These are phyloP conservation scores for Aspergillus mulundensis DNA, from an alignment of 495 filamentous ascomycete genomes.

Conservation along the genomic window DNA sequence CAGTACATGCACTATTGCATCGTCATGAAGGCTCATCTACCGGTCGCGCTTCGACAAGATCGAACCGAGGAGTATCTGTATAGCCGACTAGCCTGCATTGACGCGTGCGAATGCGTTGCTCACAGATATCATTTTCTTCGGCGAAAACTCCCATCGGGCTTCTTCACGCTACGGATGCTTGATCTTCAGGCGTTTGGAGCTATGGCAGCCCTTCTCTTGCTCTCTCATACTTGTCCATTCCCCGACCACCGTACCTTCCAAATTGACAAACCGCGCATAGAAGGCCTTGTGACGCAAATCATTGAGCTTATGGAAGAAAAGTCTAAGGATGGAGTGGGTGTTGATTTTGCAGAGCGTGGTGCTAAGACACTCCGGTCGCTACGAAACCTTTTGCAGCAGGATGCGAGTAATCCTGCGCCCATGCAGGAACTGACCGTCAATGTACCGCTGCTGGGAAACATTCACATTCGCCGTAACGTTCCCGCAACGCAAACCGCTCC, in stretches of 20 bases:
- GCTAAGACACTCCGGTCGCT: conserved; percentile 18
- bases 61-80: conserved; percentile 16
- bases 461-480: conserved; percentile 23
- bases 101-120: conserved; percentile 24
- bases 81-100: conserved; percentile 23
- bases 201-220: conserved; percentile 23
- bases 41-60: conserved; percentile 23
- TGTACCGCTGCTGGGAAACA: conserved; percentile 24
- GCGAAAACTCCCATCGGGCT: conserved; percentile 18
- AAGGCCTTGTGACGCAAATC: conserved; percentile 5
- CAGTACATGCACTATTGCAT: conserved; percentile 28
- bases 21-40: conserved; percentile 26
- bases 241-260: conserved; percentile 11
- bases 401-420: background rate
- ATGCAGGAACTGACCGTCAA: conserved; percentile 18
- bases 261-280: conserved; percentile 8
- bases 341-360: conserved; percentile 15
- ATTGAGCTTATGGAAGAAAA: conserved; percentile 16
- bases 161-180: conserved; percentile 26
- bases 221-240: conserved; percentile 12
- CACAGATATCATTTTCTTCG: conserved; percentile 22
- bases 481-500: background rate
- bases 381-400: conserved; percentile 18
- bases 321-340: conserved; percentile 10
- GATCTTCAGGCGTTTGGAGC: conserved; percentile 33